A percentile compares a stretch with the other conserved stretches of the same genome.
phyloP scores from a whole-genome alignment of 2,329 filamentous ascomycete genomes.

The Claviceps spartinae region DNA sequence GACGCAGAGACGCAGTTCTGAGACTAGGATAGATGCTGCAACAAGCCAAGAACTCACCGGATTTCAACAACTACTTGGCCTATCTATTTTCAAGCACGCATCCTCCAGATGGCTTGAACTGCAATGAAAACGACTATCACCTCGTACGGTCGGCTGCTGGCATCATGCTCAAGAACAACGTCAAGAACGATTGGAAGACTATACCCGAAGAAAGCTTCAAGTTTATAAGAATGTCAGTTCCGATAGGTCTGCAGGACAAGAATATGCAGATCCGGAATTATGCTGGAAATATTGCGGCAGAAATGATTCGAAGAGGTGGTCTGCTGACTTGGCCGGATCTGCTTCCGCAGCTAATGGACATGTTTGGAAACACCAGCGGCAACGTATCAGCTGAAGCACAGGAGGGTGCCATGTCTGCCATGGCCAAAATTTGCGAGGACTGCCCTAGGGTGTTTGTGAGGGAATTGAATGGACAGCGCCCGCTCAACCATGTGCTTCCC shows the following conservation, averaged over 20 bases:
- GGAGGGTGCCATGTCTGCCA: slow-evolving; percentile 84
- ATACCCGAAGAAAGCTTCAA: slow-evolving; percentile 60
- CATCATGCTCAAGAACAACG: slow-evolving; percentile 91
- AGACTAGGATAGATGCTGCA: slow-evolving; percentile 61
- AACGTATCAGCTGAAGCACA: slow-evolving; percentile 59
- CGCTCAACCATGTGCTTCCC: slow-evolving; percentile 76
- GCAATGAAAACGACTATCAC: slow-evolving; percentile 50
- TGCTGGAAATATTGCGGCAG: slow-evolving; percentile 86
- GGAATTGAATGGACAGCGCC: slow-evolving; percentile 78
- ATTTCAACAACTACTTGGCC: slow-evolving; percentile 94
- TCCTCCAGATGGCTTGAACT: slow-evolving; percentile 45
- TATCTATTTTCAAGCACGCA: slow-evolving; percentile 70
- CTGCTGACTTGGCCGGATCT: slow-evolving; percentile 86
- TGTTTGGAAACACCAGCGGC: slow-evolving; percentile 61
- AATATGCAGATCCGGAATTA: slow-evolving; percentile 75
- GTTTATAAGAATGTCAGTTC: slow-evolving; percentile 67
- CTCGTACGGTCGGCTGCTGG: slow-evolving; percentile 76
- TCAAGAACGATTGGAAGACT: slow-evolving; percentile 60
- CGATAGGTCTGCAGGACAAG: slow-evolving; percentile 68
- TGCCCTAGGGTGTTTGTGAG: slow-evolving; percentile 76
- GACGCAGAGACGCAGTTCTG: neutral
- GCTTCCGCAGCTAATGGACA: slow-evolving; percentile 64
- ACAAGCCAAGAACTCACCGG: slow-evolving; percentile 75
- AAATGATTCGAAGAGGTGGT: slow-evolving; percentile 72
- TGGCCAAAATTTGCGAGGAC: slow-evolving; percentile 95